Percentiles rank a stretch among this genome's conserved stretches.
Conservation (phyloP, 345 rosid species). For the Erucastrum elatum region DNA sequence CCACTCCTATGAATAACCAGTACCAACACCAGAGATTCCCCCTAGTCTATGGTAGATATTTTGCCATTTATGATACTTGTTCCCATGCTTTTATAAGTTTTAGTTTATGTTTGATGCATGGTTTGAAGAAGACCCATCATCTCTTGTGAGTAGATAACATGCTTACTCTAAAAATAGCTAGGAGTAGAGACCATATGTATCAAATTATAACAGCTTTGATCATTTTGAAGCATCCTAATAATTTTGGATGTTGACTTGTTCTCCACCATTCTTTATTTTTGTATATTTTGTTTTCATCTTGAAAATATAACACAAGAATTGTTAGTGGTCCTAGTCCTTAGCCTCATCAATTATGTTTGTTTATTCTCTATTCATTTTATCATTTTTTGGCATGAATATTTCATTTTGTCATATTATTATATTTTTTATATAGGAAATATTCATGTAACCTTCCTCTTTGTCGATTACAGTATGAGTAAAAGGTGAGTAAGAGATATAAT, state of each 20-base stretch:
- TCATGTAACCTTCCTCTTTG: background rate
- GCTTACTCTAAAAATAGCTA: slow-evolving; percentile 19
- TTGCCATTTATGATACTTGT: slow-evolving; percentile 23
- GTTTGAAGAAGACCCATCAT: slow-evolving; percentile 5
- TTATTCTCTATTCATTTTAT: slow-evolving; percentile 9
- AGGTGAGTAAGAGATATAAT: background rate
- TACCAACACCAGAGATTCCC: background rate
- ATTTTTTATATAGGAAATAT: slow-evolving; percentile 3
- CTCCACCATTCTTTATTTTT: slow-evolving; percentile 15
- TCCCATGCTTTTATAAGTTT: background rate
- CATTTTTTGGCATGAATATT: no score
- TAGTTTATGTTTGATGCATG: background rate
- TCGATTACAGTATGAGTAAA: background rate
- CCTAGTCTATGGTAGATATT: slow-evolving; percentile 1
- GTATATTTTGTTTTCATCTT: slow-evolving; percentile 6
- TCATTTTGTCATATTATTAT: slow-evolving; percentile 21
- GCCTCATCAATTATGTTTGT: slow-evolving; percentile 28
- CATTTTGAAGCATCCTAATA: slow-evolving; percentile 36
- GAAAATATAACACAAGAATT: slow-evolving; percentile 27
- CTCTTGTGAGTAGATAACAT: slow-evolving; percentile 20
- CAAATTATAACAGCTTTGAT: slow-evolving; percentile 33
- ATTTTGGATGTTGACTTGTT: slow-evolving; percentile 52
- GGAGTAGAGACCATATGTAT: slow-evolving; percentile 19
- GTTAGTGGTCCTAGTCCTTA: slow-evolving; percentile 37
- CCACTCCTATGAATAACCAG: slow-evolving; percentile 32